These are phyloP conservation scores for Epichloe glyceriae DNA, from an alignment of 2,329 filamentous ascomycete species.

Conservation along the genomic window DNA sequence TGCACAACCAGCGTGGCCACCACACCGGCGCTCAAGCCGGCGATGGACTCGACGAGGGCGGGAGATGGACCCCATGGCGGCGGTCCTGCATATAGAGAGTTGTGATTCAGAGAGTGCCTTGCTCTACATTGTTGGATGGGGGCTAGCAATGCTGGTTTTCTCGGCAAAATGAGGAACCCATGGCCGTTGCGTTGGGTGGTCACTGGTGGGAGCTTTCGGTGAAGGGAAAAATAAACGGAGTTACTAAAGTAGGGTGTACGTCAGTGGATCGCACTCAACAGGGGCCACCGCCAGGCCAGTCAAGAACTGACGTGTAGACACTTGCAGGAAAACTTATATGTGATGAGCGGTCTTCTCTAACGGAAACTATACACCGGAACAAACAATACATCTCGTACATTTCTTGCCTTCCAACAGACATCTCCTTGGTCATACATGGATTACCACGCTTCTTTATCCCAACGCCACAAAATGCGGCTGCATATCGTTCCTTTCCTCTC, in stretches of 20 bases:
- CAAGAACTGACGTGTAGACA: no score
- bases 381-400: not conserved
- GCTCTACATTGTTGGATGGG: conserved; percentile 13
- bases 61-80: conserved; percentile 52
- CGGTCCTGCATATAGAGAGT: conserved; percentile 31
- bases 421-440: not conserved
- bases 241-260: no score
- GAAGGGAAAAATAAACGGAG: not conserved
- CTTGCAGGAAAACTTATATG: no score
- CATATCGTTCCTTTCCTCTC: not conserved
- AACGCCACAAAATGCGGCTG: not conserved
- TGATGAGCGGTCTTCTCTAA: no score
- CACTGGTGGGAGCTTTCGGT: not conserved
- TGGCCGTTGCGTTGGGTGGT: not conserved
- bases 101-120: not conserved
- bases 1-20: conserved; percentile 79
- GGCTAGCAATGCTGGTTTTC: not conserved
- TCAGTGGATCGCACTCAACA: no score
- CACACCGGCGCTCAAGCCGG: conserved; percentile 79
- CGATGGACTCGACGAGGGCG: conserved; percentile 73
- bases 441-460: not conserved
- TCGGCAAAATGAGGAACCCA: not conserved
- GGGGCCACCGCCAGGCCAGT: no score
- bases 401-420: not conserved
- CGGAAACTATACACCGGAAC: no score